Evolutionary conservation across 106 monocot species (phyloP).

Genomic region (Acanthochlamys bracteata): DNA sequence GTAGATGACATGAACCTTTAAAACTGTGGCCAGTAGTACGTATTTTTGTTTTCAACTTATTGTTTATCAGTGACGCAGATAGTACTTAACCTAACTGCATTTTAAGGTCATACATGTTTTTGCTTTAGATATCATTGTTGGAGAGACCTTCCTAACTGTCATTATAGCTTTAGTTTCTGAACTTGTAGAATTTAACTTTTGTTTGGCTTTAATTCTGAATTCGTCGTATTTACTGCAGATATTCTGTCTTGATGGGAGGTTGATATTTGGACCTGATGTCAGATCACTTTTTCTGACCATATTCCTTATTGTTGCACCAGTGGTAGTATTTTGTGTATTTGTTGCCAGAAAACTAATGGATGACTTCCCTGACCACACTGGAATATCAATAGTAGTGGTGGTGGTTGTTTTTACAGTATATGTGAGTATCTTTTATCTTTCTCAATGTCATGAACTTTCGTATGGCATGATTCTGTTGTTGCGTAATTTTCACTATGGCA

Average conservation of each 20-base stretch:
- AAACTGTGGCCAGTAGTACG: too few species aligned
- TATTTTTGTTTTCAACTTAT: too few species aligned
- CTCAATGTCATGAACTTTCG: background rate
- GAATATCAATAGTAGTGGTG: slow-evolving; percentile 71
- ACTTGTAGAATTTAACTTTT: background rate
- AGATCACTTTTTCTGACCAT: slow-evolving; percentile 83
- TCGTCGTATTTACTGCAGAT: slow-evolving; percentile 33
- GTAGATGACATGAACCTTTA: too few species aligned
- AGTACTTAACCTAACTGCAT: too few species aligned
- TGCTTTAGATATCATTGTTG: too few species aligned
- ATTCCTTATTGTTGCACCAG: slow-evolving; percentile 78
- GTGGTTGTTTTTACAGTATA: slow-evolving; percentile 71
- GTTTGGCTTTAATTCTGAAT: background rate
- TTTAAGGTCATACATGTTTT: too few species aligned
- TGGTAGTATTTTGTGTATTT: slow-evolving; percentile 66
- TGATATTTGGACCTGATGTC: slow-evolving; percentile 96
- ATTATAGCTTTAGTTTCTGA: background rate
- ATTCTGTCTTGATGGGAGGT: slow-evolving; percentile 74
- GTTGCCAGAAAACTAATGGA: slow-evolving; percentile 86
- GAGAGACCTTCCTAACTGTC: too few species aligned
- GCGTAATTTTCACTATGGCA: too few species aligned
- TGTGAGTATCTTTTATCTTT: slow-evolving; percentile 44
- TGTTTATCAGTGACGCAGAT: too few species aligned
- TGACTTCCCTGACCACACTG: slow-evolving; percentile 55
- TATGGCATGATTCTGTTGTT: background rate